Evolutionary conservation across 2,329 filamentous ascomycete genomes (phyloP).

Genomic region (Arthrobotrys sinensis): DNA sequence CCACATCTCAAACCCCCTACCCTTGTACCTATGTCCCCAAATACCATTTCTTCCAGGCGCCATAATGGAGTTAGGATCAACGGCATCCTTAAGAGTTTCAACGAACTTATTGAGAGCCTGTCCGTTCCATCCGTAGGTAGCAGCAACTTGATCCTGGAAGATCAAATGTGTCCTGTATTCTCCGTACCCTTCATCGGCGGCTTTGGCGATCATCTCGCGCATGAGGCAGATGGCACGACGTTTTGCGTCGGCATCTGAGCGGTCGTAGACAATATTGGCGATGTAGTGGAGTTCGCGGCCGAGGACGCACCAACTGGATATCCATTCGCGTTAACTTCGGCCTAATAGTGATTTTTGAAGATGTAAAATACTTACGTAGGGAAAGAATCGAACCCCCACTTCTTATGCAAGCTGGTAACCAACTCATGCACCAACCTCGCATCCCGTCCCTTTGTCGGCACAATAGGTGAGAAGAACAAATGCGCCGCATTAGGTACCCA

Average conservation of each 20-base stretch:
- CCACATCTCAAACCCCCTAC: conserved; percentile 66
- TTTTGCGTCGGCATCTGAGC: conserved; percentile 68
- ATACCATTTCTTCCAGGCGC: conserved; percentile 70
- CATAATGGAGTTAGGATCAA: conserved; percentile 71
- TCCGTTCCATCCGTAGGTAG: conserved; percentile 69
- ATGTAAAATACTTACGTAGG: conserved; percentile 65
- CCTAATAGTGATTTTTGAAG: neutral
- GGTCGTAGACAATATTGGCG: conserved; percentile 72
- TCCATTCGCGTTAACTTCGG: neutral
- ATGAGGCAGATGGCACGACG: conserved; percentile 67
- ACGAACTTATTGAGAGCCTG: conserved; percentile 69
- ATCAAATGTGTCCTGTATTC: conserved; percentile 71
- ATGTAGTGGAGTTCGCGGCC: conserved; percentile 74
- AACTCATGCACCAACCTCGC: conserved; percentile 69
- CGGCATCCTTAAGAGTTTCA: conserved; percentile 69
- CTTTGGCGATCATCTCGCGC: conserved; percentile 67
- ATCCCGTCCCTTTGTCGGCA: conserved; percentile 70
- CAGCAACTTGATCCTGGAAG: conserved; percentile 69
- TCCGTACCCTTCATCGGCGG: conserved; percentile 69
- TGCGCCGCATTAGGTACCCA: conserved; percentile 73
- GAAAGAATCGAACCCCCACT: conserved; percentile 72
- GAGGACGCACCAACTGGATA: conserved; percentile 69
- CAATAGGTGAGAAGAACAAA: conserved; percentile 72
- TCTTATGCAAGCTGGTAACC: conserved; percentile 67
- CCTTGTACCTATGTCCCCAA: conserved; percentile 67